Base-by-base conservation (phyloP, 768 basidiomycete genomes). In the Termitomyces sp. region DNA sequence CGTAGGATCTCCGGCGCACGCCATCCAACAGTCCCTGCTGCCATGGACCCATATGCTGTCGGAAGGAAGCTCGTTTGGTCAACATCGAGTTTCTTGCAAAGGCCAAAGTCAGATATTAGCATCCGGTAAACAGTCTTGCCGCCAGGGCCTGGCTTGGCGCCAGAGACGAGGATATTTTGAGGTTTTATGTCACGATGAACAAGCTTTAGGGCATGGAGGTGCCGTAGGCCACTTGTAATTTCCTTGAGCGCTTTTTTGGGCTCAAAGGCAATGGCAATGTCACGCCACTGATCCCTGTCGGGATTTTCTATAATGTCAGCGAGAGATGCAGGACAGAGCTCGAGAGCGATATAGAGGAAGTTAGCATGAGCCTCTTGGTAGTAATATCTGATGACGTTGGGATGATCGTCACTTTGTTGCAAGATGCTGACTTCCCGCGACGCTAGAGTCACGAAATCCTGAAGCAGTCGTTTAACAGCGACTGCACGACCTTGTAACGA, bases 111-210 rank as follows among this genome's bases (percentile, higher is more conserved):
- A 1, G 94, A 97, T 57, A 94, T 95, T 59, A 95, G 74, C 92
- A 95, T 94, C 49, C 92, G 77, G 63, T 92, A 67, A 70, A 81
- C 48, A n/a, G 59, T 55, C 65, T 62, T 56, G 65, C 62, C 69
- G 72, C 64, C 68, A 74, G 66, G 67, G 73, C 60, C 72, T 18
- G 79, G 82, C 65, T 88, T 89, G 2, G 83, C 82, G 14, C 76
- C 76, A 14, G 92, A 92, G 11, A 98, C 80, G 14, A 99, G 82
- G 55, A 99, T 98, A 67, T 99, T 99, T 70, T 95, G 96, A 5
- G 96, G 96, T 67, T 99, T 99, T 72, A 99, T 97, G 70, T 98
- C 96, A 33, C 96, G 85, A 74, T 98, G 96, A n/a, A 98, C 85
- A 57, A 98, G 89, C 72, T 96, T 97, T 65, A 98, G 83, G 8